These are phyloP conservation scores for Tremella fuciformis DNA, from an alignment of 768 basidiomycete species.

Conservation along the genomic window DNA sequence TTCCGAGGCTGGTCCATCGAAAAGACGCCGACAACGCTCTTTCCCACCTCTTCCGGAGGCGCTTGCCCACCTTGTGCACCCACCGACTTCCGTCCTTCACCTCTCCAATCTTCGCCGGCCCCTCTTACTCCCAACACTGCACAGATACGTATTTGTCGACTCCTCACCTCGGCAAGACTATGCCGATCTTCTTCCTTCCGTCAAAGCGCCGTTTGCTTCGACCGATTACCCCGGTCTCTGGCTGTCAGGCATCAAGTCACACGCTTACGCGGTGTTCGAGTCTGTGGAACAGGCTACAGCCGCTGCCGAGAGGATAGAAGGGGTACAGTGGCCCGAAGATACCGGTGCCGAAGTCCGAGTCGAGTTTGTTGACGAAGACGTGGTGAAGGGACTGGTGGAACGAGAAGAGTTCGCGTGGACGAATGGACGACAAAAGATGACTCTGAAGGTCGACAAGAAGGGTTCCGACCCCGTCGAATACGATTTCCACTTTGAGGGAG, in stretches of 20 bases:
- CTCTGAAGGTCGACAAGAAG: conserved; percentile 27
- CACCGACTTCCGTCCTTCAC: conserved; percentile 46
- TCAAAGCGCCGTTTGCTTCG: conserved; percentile 30
- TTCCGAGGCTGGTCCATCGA: background rate
- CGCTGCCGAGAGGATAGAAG: conserved; percentile 36
- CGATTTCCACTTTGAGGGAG: conserved; percentile 24
- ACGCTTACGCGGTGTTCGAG: conserved; percentile 38
- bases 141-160: conserved; percentile 31
- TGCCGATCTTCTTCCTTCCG: conserved; percentile 17
- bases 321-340: conserved; percentile 39
- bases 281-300: conserved; percentile 24
- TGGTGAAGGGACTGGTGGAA: conserved; percentile 37
- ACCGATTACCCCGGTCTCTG: conserved; percentile 31
- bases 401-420: conserved; percentile 49
- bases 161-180: conserved; percentile 2
- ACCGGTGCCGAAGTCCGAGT: conserved; percentile 38
- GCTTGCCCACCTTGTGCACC: conserved; percentile 43
- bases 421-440: conserved; percentile 48
- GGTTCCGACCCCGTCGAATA: conserved; percentile 22
- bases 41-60: conserved; percentile 27
- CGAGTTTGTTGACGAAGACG: conserved; percentile 43
- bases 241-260: conserved; percentile 42
- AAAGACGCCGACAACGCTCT: background rate
- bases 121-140: conserved; percentile 33
- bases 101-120: conserved; percentile 50